Conservation (phyloP, 2,329 filamentous ascomycete genomes). For the Trichoderma guizhouense region DNA sequence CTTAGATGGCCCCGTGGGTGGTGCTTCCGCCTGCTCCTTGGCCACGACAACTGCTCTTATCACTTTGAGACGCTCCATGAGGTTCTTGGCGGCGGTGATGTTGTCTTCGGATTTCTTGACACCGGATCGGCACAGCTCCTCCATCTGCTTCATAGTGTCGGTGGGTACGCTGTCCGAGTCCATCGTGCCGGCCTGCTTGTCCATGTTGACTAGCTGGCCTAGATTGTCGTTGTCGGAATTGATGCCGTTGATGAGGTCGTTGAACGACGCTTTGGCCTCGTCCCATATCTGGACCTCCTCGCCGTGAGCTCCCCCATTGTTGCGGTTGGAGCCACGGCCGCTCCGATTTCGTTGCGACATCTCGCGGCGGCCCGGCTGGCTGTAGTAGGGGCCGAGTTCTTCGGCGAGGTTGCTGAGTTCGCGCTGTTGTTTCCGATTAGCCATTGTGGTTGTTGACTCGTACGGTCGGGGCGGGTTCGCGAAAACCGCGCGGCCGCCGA, state of each 20-base stretch:
- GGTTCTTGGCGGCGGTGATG: conserved; percentile 33
- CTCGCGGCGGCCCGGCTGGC: conserved; percentile 22
- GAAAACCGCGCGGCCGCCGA: conserved; percentile 11
- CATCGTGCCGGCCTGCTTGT: conserved; percentile 40
- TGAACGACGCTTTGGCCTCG: conserved; percentile 37
- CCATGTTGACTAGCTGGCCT: conserved; percentile 37
- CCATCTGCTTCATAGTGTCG: conserved; percentile 41
- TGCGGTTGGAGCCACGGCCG: conserved; percentile 43
- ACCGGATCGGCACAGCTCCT: conserved; percentile 41
- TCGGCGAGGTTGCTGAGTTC: conserved; percentile 35
- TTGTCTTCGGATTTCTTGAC: conserved; percentile 41
- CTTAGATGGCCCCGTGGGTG: conserved; percentile 32
- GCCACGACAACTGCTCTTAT: conserved; percentile 42
- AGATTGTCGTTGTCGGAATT: conserved; percentile 44
- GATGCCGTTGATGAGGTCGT: conserved; percentile 39
- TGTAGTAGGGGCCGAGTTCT: conserved; percentile 35
- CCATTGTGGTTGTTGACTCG: conserved; percentile 24
- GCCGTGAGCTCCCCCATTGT: conserved; percentile 41
- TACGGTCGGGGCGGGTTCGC: conserved; percentile 9
- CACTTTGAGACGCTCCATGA: conserved; percentile 43
- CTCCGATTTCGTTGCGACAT: conserved; percentile 47
- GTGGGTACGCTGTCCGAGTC: conserved; percentile 37
- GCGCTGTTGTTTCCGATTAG: conserved; percentile 34
- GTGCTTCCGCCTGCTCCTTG: conserved; percentile 40
- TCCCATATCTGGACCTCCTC: conserved; percentile 46